phyloP scores from a whole-genome alignment of 139 green algal genomes.

The Haematococcus sp. region DNA sequence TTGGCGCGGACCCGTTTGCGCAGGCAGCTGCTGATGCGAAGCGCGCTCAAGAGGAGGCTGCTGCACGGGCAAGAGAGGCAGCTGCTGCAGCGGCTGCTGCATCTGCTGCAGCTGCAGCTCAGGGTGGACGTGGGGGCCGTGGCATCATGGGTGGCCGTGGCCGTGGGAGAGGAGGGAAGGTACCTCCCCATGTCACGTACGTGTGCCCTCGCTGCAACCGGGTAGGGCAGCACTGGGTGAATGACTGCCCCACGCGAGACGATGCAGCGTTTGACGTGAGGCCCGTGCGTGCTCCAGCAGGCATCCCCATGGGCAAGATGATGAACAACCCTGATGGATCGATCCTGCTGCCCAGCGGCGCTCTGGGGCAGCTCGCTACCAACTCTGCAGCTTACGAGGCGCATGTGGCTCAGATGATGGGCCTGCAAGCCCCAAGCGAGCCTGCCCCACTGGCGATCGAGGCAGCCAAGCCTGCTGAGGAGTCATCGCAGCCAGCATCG shows the following conservation, averaged over 20 bases:
- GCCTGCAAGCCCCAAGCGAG: background rate
- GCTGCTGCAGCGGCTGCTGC: conserved; percentile 6
- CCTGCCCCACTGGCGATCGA: no score
- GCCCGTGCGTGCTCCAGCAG: conserved; percentile 9
- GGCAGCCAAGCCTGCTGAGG: no score
- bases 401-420: background rate
- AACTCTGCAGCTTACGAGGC: conserved; percentile 12
- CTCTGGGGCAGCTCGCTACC: conserved; percentile 24
- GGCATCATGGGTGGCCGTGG: conserved; percentile 20
- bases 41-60: conserved; percentile 23
- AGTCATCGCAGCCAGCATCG: no score
- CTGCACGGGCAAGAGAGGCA: background rate
- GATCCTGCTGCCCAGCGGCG: conserved; percentile 31
- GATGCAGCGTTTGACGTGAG: conserved; percentile 38
- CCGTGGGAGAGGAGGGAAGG: conserved; percentile 26
- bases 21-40: conserved; percentile 5
- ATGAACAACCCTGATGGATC: conserved; percentile 30
- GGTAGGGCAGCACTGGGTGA: conserved; percentile 53
- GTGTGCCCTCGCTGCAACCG: conserved; percentile 48
- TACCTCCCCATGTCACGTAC: conserved; percentile 2
- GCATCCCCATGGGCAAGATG: conserved; percentile 35
- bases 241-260: conserved; percentile 69
- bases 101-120: conserved; percentile 8
- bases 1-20: conserved; percentile 40
- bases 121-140: conserved; percentile 12